Evolutionary conservation across 2,329 filamentous ascomycete genomes (phyloP), one percentile per base, ranked within the genome.

Genomic region (Pseudogymnoascus sp.): DNA sequence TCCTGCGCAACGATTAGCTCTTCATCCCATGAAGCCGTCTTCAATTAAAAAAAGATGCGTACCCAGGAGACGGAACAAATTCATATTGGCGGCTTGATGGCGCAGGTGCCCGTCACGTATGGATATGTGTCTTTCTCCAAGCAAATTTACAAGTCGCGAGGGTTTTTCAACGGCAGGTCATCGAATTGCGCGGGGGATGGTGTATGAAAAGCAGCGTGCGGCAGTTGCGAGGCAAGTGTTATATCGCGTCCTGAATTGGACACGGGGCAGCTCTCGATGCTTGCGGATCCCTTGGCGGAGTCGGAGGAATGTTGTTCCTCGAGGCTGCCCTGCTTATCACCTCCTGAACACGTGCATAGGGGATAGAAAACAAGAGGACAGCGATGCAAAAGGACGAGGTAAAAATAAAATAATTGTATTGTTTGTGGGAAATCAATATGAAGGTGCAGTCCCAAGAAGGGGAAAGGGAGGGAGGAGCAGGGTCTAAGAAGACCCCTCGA

Each of bases 31-130:
- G 20, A 57, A 28, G 6, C 8, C 30, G 12, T 20, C 62, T 28
- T 59, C 36, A 39, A 16, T 20, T 14, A 50, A 43, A 25, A 25
- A 25, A 57, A 62, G 43, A 18, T 62, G 67, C 79, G 64, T 77
- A 88, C 86, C 86, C 72, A 85, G 72, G 70, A 89, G 76, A 70
- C 86, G 77, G 78, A 89, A 89, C 73, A 88, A 77, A 77, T 89
- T 89, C 86, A 89, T 88, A 67, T 65, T 81, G 73, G 67, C 65
- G 69, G 61, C 16, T 58, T 37, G 57, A 39, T 58, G 54, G 54
- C 54, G 33, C 37, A 37, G 37, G 22, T 30, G 57, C n/a, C 63
- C 63, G 57, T 58, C 37, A 38, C 37, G 18, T 25, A 16, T 8
- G 37, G 33, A 11, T 58, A 39, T 58, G 14, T 37, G 33, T 37